Base-by-base conservation (phyloP, 1,284 basidiomycete species). In the Naganishia sp. region DNA sequence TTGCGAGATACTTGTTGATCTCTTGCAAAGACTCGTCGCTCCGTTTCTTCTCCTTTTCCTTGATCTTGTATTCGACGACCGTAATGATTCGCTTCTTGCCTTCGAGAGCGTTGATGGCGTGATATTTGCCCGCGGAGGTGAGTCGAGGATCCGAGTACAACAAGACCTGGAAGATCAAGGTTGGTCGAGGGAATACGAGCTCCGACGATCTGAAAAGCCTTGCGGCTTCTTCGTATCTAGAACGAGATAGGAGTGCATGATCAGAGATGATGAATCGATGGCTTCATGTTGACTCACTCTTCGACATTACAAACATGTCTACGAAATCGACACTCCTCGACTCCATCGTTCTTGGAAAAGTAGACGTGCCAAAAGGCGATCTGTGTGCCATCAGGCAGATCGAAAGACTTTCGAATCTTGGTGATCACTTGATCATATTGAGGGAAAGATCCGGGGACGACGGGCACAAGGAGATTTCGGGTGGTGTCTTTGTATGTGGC, bases 401-500 rank as follows among this genome's bases (percentile, higher is more conserved):
- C 76, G 73, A 80, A 80, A 55, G 72, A 70, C 55, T 69, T 69
- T 52, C 77, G 73, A 21, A 79, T 70, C 78, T 77, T 78, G 42
- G 69, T 66, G 68, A 79, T 77, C 18, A 80, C 69, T 21, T 78
- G 74, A 0, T 65, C 65, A 64, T 78, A 79, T 1, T 71, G 67
- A 0, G 79, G 79, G 69, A 80, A 78, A 42, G 53, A 31, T 36
- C 50, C 23, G n/a, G 31, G 9, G 3, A 15, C 46, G 45, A 56
- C 45, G 25, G 63, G 49, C 56, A 80, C 78, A 18, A 71, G 68
- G 65, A 80, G 69, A 52, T 75, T 76, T 50, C 78, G 69, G n/a
- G 78, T 80, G 71, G 78, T 76, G 63, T 79, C 78, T 66, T 74
- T 75, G 63, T 77, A 72, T 6, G 78, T 78, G 1, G 78, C 79